A percentile compares a stretch with the other conserved stretches of the same genome.
These are phyloP conservation scores for Penicillium sp. DNA, from an alignment of 2,329 filamentous ascomycete genomes.

Conservation along the genomic window DNA sequence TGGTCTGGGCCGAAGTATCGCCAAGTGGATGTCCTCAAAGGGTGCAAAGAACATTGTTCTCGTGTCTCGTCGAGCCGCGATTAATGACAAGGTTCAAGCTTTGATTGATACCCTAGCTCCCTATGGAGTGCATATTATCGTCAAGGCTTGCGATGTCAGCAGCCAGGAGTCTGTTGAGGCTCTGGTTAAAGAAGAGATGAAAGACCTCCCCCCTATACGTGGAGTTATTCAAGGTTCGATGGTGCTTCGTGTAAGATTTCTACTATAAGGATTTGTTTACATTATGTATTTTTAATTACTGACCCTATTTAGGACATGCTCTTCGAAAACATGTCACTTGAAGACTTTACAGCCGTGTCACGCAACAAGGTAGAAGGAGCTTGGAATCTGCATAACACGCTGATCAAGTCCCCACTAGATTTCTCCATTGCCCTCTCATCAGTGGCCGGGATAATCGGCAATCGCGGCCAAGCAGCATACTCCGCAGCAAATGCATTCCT, in stretches of 20 bases:
- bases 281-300: not conserved
- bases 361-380: constrained; percentile 25
- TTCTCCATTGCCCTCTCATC: constrained; percentile 34
- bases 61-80: constrained; percentile 49
- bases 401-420: constrained; percentile 22
- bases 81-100: constrained; percentile 20
- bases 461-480: constrained; percentile 30
- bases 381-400: constrained; percentile 34
- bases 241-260: constrained; percentile 39
- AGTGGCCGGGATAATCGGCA: constrained; percentile 30
- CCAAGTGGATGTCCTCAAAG: constrained; percentile 51
- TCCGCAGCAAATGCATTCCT: constrained; percentile 30
- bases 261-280: no score
- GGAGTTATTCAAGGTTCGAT: constrained; percentile 51
- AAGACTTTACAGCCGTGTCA: constrained; percentile 23
- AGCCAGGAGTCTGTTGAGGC: constrained; percentile 31
- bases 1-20: constrained; percentile 57
- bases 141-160: constrained; percentile 39
- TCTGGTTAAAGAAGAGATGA: constrained; percentile 22
- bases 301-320: constrained; percentile 25
- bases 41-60: constrained; percentile 57
- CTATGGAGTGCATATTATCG: constrained; percentile 19
- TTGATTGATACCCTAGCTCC: constrained; percentile 20
- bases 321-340: constrained; percentile 34
- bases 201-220: constrained; percentile 36